Base-by-base conservation (phyloP, 768 basidiomycete genomes). In the Serendipita vermifera region DNA sequence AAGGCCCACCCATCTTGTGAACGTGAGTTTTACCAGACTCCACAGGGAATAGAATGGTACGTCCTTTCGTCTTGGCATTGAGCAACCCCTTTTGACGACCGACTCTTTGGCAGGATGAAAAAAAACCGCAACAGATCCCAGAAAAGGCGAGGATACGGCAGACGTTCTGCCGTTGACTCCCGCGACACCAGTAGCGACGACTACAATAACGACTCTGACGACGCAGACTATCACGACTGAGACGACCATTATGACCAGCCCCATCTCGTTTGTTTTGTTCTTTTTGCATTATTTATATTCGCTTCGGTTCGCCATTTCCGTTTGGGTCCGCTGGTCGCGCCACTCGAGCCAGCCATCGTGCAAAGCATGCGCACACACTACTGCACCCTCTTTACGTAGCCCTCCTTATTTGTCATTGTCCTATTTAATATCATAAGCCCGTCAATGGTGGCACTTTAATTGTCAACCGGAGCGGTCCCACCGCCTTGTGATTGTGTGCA, bases 191-290 rank as follows among this genome's bases (percentile, higher is more conserved):
- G 46, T 29, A 22, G 26, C 27, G 46, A 51, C 5, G 11, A 51
- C 24, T 15, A 31, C 46, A 15, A 51, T 31, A n/a, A 51, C 46
- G 46, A 51, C 17, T 5, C 26, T 51, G 46, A 51, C 46, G 46
- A 51, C 46, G 46, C 46, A 20, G 46, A 51, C 46, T 51, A 51
- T 51, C 46, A 51, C 46, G 46, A 51, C 46, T 51, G 32, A n/a
- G n/a, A 51, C 46, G 46, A 51, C 20, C 24, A 22, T 51, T 51
- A 43, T 24, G 46, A 51, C 11, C 22, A 51, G 9, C 22, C 9
- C n/a, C n/a, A n/a, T 14, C 40, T 26, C 40, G 13, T 26, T 22
- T 43, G 7, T 22, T 11, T 26, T 7, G 9, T 24, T 22, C 26
- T 43, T 13, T 43, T 43, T 43, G 40, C 40, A 26, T 26, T 24